These are phyloP conservation scores for Macrolepiota albuminosa DNA, from an alignment of 768 basidiomycete species.

Conservation along the genomic window DNA sequence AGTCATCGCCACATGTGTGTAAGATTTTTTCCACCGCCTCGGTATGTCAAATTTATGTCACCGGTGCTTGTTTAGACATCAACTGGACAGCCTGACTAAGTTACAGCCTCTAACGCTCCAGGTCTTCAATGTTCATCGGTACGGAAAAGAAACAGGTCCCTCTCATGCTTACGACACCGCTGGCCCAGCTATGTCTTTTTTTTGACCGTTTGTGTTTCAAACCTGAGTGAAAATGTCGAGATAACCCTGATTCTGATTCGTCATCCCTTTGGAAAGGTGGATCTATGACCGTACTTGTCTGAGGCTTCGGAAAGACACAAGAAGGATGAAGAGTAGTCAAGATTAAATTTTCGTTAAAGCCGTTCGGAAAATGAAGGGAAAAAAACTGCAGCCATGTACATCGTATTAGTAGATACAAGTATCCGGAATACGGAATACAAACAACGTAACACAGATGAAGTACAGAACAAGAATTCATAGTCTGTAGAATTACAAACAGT, in stretches of 20 bases:
- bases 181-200: background rate
- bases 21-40: background rate
- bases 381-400: background rate
- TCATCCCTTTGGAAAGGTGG: background rate
- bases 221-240: background rate
- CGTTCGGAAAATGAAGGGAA: background rate
- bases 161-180: background rate
- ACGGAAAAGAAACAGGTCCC: background rate
- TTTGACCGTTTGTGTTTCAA: background rate
- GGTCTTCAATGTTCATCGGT: background rate
- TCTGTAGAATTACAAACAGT: background rate
- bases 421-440: background rate
- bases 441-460: background rate
- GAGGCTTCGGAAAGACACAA: too few species aligned
- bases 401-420: background rate
- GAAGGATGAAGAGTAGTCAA: too few species aligned
- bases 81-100: background rate
- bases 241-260: background rate
- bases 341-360: background rate
- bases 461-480: background rate
- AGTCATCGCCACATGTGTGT: background rate
- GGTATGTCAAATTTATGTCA: background rate
- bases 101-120: background rate
- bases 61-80: background rate
- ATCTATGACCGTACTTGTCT: background rate